Evolutionary conservation across 306 rosid species (phyloP), one percentile per base, ranked within the genome.

Genomic region (Cicer cuneatum): DNA sequence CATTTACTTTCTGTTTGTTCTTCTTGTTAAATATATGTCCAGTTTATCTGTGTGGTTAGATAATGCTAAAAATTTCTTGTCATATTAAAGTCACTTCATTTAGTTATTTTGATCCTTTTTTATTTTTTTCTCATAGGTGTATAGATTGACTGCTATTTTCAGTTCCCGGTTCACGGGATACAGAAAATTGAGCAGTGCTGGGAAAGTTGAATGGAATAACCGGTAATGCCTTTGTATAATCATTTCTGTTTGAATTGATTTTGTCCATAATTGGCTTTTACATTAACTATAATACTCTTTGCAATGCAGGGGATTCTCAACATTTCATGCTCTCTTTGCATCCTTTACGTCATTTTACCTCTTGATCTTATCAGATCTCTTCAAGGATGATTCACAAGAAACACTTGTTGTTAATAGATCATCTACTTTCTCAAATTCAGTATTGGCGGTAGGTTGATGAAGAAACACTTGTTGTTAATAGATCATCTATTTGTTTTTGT

Each of bases 191-290:
- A 86, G 73, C 74, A 57, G 40, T 54, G 82, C 85, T 52, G 71
- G 81, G 66, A 89, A 85, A 83, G 86, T 83, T 74, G 98, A 93
- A 83, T 93, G 98, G 98, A 93, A 91, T 56, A 88, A 91, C 82
- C 76, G 98, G 98, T 93, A 79, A 69, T 79, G 80, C 80, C 81
- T 77, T 35, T 21, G 52, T 58, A 18, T 56, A n/a, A 66, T 66
- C n/a, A 46, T 62, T 73, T 81, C 15, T 40, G 47, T 62, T 43
- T 56, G 5, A 51, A 33, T 79, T 61, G 49, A 11, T 58, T 81
- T 48, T 78, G 8, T 79, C 39, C 43, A 63, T 15, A 46, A 71
- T 71, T 75, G 61, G 40, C 40, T 52, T 73, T 71, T 83, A 8
- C 6, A 53, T 75, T 65, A 75, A 66, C 29, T 51, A 51, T 15